These are phyloP conservation scores for Aspergillus bridgeri DNA, from an alignment of 495 filamentous ascomycete genomes.

Conservation along the genomic window DNA sequence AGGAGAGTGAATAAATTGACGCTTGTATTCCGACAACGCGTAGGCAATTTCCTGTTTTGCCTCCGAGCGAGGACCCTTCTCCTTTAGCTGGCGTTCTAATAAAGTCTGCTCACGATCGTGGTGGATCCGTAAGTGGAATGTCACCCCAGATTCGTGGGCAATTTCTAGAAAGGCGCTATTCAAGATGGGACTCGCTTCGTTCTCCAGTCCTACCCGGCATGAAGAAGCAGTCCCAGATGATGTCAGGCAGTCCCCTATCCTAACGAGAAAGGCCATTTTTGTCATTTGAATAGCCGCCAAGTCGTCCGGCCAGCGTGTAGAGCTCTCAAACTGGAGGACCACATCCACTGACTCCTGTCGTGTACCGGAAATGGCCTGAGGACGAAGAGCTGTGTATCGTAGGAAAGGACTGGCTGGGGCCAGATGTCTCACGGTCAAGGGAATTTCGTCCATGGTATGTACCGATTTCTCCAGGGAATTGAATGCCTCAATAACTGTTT, in stretches of 20 bases:
- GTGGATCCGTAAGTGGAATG: slow-evolving; percentile 55
- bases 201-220: slow-evolving; percentile 76
- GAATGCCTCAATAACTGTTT: slow-evolving; percentile 58
- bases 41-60: slow-evolving; percentile 62
- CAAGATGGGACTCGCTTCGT: slow-evolving; percentile 56
- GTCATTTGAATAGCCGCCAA: slow-evolving; percentile 85
- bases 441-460: slow-evolving; percentile 70
- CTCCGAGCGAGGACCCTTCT: slow-evolving; percentile 59
- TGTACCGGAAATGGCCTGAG: slow-evolving; percentile 31
- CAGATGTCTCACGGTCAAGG: slow-evolving; percentile 75
- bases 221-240: slow-evolving; percentile 46
- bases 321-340: slow-evolving; percentile 88
- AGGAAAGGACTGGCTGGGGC: slow-evolving; percentile 66
- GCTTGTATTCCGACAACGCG: slow-evolving; percentile 67
- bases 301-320: slow-evolving; percentile 89
- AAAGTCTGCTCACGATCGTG: slow-evolving; percentile 82
- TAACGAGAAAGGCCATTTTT: slow-evolving; percentile 86
- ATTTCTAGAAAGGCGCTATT: slow-evolving; percentile 87
- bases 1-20: slow-evolving; percentile 66
- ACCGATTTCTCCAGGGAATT: slow-evolving; percentile 68
- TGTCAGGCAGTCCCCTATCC: slow-evolving; percentile 69
- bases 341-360: slow-evolving; percentile 55
- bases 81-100: slow-evolving; percentile 72
- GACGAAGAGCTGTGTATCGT: slow-evolving; percentile 63
- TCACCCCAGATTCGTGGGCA: slow-evolving; percentile 61